These are phyloP conservation scores for Cyberlindnera japonica DNA, from an alignment of 805 yeast species.

Conservation along the genomic window DNA sequence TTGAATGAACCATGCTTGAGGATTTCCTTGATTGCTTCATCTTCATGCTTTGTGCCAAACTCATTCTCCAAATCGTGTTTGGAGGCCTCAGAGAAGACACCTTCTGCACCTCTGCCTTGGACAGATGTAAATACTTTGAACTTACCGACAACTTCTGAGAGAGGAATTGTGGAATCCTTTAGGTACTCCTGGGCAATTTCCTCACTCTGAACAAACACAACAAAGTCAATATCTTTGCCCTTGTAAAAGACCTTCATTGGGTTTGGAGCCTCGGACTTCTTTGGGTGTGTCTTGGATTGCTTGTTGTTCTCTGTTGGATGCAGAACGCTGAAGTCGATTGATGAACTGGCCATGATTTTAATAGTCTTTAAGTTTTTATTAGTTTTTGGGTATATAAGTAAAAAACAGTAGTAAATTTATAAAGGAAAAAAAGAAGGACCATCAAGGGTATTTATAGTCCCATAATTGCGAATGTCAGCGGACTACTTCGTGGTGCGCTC, in stretches of 20 bases:
- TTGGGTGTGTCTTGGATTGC: slow-evolving; percentile 6
- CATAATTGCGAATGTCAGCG: too few species aligned
- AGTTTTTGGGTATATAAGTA: too few species aligned
- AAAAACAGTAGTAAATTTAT: too few species aligned
- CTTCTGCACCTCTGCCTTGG: slow-evolving; percentile 64
- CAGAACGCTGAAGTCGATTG: neutral
- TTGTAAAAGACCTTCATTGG: slow-evolving; percentile 57
- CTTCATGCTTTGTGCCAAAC: slow-evolving; percentile 53
- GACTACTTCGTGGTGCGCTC: too few species aligned
- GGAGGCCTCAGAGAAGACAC: slow-evolving; percentile 70
- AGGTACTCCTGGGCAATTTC: slow-evolving; percentile 46
- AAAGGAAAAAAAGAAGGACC: too few species aligned
- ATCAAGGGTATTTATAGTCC: too few species aligned
- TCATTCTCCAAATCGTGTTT: slow-evolving; percentile 59
- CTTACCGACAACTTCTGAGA: slow-evolving; percentile 57
- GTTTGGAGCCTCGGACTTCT: slow-evolving; percentile 20
- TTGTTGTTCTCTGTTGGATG: neutral
- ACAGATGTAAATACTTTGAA: slow-evolving; percentile 63
- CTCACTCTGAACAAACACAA: slow-evolving; percentile 57
- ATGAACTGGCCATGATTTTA: too few species aligned
- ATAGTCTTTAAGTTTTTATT: too few species aligned
- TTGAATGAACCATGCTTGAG: slow-evolving; percentile 57
- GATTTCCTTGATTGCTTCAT: slow-evolving; percentile 57
- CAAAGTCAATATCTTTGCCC: slow-evolving; percentile 62
- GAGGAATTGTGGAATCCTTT: slow-evolving; percentile 49